Evolutionary conservation across 129 eudicot species (phyloP).

Genomic region (Flaveria bidentis): DNA sequence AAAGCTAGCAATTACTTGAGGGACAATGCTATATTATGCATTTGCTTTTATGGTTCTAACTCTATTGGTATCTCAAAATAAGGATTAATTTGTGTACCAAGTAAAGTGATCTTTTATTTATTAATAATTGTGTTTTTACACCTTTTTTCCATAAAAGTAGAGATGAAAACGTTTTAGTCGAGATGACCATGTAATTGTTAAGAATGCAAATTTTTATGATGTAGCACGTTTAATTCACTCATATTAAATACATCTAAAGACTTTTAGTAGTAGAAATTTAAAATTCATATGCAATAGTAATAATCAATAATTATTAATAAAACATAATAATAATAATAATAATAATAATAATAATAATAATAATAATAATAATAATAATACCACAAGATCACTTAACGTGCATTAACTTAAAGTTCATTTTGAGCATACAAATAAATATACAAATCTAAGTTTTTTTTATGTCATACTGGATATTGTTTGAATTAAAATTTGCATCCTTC

Average conservation of each 20-base stretch:
- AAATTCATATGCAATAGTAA: background rate
- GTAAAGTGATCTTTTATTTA: background rate
- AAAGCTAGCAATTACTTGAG: constrained; percentile 40
- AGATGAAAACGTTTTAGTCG: background rate
- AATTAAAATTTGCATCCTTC: background rate
- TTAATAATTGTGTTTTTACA: background rate
- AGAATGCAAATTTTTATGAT: background rate
- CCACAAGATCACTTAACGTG: too few species aligned
- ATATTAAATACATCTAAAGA: background rate
- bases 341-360: too few species aligned
- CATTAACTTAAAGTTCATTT: too few species aligned
- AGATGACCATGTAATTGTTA: background rate
- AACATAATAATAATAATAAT: too few species aligned
- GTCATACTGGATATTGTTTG: background rate
- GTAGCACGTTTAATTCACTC: background rate
- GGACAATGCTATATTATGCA: constrained; percentile 28
- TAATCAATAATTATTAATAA: too few species aligned
- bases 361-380: too few species aligned
- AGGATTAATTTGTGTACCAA: background rate
- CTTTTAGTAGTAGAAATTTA: background rate
- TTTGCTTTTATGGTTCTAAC: constrained; percentile 20
- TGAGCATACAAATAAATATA: too few species aligned
- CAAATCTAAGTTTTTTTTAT: too few species aligned
- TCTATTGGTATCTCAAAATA: constrained; percentile 10
- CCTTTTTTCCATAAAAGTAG: background rate